phyloP scores from a whole-genome alignment of 2,329 filamentous ascomycete species.

The Paracorniculantispora psalliotae region DNA sequence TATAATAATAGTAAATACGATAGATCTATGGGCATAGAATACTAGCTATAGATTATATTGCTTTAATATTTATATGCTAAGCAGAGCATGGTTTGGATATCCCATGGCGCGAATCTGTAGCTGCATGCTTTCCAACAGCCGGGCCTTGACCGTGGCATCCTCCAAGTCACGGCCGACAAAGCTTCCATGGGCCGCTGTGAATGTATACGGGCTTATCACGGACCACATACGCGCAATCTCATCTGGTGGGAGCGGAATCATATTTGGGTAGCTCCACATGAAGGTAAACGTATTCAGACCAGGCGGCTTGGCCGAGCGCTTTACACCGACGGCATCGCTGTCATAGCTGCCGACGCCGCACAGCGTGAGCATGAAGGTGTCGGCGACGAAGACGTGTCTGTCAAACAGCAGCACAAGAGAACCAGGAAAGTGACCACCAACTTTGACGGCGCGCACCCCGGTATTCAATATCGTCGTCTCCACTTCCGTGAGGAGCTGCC shows the following conservation, averaged over 20 bases:
- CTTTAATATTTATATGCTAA: no score
- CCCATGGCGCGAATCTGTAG: slow-evolving; percentile 58
- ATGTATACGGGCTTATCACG: slow-evolving; percentile 57
- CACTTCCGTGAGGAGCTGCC: slow-evolving; percentile 42
- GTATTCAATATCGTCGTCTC: slow-evolving; percentile 38
- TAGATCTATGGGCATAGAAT: no score
- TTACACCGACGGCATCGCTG: background rate
- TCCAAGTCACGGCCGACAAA: slow-evolving; percentile 61
- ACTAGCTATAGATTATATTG: no score
- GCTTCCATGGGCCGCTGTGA: slow-evolving; percentile 61
- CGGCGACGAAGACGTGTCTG: slow-evolving; percentile 61
- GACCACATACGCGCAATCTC: slow-evolving; percentile 66
- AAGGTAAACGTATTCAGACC: slow-evolving; percentile 58
- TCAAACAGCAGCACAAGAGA: slow-evolving; percentile 62
- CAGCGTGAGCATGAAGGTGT: slow-evolving; percentile 70
- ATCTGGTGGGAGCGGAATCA: slow-evolving; percentile 63
- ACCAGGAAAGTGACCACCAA: slow-evolving; percentile 76
- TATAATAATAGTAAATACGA: no score
- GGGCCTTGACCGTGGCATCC: slow-evolving; percentile 50
- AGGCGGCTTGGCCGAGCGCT: slow-evolving; percentile 28
- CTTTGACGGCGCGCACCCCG: slow-evolving; percentile 59
- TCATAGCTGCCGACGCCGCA: slow-evolving; percentile 45
- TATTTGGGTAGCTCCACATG: slow-evolving; percentile 73
- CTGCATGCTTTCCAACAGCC: slow-evolving; percentile 71
- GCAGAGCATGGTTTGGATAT: slow-evolving; percentile 36